Conservation (phyloP, 2,329 filamentous ascomycete genomes). For the Colletotrichum lupini region DNA sequence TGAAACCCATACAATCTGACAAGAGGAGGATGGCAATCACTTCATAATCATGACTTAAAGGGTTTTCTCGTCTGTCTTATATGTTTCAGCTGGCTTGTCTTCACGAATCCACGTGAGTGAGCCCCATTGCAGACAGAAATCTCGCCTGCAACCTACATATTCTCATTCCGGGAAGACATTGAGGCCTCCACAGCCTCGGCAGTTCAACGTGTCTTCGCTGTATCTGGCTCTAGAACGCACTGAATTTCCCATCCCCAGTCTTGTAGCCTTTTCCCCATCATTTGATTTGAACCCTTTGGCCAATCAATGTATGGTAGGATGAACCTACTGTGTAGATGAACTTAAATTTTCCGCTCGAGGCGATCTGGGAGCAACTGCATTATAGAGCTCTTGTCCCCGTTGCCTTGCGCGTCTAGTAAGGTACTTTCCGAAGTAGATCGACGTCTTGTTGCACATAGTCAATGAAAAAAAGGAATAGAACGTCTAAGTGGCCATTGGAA, state of each 20-base stretch:
- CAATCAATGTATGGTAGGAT: too few species aligned
- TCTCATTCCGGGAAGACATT: neutral
- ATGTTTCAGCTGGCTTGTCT: neutral
- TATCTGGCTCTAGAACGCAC: too few species aligned
- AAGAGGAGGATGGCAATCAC: neutral
- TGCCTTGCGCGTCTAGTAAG: too few species aligned
- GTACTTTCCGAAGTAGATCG: neutral
- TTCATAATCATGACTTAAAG: neutral
- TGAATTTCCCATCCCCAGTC: too few species aligned
- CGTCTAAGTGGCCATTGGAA: neutral
- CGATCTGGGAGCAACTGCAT: too few species aligned
- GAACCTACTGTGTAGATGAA: too few species aligned
- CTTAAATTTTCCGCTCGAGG: too few species aligned
- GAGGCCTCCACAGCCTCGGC: too few species aligned
- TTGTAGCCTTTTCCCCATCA: too few species aligned
- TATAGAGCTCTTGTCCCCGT: too few species aligned
- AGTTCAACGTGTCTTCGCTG: neutral
- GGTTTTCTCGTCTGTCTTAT: neutral
- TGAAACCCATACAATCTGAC: neutral
- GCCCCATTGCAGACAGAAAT: neutral
- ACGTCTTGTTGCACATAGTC: neutral
- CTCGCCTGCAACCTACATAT: too few species aligned
- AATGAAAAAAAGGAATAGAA: neutral
- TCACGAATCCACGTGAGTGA: neutral
- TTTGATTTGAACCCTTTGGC: too few species aligned